Base-by-base conservation (phyloP, 139 green algal genomes). In the Micractinium sp. region DNA sequence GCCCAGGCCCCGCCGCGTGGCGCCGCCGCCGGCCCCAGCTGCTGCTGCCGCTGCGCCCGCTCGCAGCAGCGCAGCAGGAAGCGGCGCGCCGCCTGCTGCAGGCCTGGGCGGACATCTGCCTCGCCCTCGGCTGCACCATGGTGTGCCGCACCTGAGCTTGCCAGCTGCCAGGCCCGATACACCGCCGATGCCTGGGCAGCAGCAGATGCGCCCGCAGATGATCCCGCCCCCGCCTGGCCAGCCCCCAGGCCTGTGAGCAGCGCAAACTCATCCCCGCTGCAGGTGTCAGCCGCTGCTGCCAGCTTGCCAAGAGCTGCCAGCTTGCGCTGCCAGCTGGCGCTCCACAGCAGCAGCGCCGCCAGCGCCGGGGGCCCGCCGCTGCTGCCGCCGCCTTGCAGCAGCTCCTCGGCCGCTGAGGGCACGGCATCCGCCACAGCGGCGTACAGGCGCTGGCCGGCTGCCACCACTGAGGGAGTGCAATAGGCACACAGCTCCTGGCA, bases 241-340 rank as follows among this genome's bases (percentile, higher is more conserved):
- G 47, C 27, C 3, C 18, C 29, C 41, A 35, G 33, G 14, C 63
- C 73, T 15, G 76, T 82, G 15, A 90, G 67, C 27, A 81, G 67
- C 3, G 87, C 79, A 83, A 90, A 90, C 1, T 90, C 87, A 33
- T 90, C 87, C 15, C 87, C 87, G 23, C 80, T 87, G 80, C 87
- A 90, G 0, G 61, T 82, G 69, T 90, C 87, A 15, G 83, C 87
- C 67, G 66, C 25, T 0, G 66, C 79, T 25, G 66, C 80, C 69
- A 90, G 87, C 80, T 85, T 90, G 12, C 86, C 87, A 3, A 83
- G 27, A 19, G 83, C 83, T 20, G 33, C 25, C 83, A n/a, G 18
- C 66, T 27, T 36, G 39, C 31, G 83, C 15, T 41, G 1, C 14
- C 29, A 9, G 20, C 20, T 81, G 63, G 1, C 39, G 63, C 86